Evolutionary conservation across 192 early-diverging fungal species (phyloP).

Genomic region (Neocallimastix lanati): DNA sequence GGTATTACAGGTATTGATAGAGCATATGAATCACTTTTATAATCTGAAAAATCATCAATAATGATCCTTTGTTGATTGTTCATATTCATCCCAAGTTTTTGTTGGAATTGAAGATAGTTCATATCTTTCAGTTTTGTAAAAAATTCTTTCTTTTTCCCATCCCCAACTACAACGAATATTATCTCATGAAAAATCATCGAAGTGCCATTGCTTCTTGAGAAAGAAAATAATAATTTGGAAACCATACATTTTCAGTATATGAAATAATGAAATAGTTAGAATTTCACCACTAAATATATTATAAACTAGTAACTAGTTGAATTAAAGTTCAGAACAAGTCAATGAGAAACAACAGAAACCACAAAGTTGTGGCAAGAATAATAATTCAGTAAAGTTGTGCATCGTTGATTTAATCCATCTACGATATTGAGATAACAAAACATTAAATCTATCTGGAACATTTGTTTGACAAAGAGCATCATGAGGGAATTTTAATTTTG

Average conservation of each 20-base stretch:
- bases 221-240: conserved; percentile 45
- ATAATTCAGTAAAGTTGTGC: conserved; percentile 90
- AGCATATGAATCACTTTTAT: not conserved
- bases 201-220: conserved; percentile 79
- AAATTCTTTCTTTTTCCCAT: conserved; percentile 46
- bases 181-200: conserved; percentile 98
- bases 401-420: conserved; percentile 99
- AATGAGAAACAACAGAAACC: conserved; percentile 92
- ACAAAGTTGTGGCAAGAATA: conserved; percentile 83
- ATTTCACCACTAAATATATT: conserved; percentile 49
- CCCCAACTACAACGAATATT: conserved; percentile 87
- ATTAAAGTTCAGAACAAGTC: conserved; percentile 83
- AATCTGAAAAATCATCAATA: not conserved
- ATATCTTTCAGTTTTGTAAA: conserved; percentile 14
- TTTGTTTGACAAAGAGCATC: conserved; percentile 85
- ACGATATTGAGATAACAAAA: conserved; percentile 91
- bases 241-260: conserved; percentile 74
- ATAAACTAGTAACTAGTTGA: conserved; percentile 73
- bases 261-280: conserved; percentile 66
- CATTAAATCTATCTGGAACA: conserved; percentile 79
- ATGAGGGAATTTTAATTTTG: conserved; percentile 81
- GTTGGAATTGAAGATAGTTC: conserved; percentile 14
- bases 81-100: conserved; percentile 44
- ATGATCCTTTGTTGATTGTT: conserved; percentile 13
- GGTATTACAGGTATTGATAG: not conserved